Evolutionary conservation across 192 early-diverging fungal genomes (phyloP).

Genomic region (Podochytrium sp.): DNA sequence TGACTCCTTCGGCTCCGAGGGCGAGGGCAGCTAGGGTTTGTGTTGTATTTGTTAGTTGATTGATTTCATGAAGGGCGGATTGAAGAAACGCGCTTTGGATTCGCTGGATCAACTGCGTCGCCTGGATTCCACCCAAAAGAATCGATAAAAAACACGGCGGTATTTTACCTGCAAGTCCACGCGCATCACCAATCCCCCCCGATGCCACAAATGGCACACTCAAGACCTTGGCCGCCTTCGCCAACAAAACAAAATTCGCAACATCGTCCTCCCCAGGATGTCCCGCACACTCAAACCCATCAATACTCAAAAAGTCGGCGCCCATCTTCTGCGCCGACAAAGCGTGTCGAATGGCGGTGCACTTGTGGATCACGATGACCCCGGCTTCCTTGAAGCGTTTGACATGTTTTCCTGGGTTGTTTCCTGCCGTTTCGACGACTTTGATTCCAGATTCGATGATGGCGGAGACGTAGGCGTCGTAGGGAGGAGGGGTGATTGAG

Average conservation of each 20-base stretch:
- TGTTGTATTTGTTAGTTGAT: slow-evolving; percentile 46
- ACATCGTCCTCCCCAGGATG: slow-evolving; percentile 86
- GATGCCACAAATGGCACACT: slow-evolving; percentile 77
- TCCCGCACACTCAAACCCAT: slow-evolving; percentile 85
- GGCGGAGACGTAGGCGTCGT: slow-evolving; percentile 68
- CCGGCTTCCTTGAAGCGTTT: slow-evolving; percentile 73
- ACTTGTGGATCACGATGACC: slow-evolving; percentile 78
- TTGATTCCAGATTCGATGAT: slow-evolving; percentile 81
- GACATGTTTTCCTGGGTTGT: slow-evolving; percentile 77
- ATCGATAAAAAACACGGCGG: too few species aligned
- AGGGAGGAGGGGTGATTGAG: slow-evolving; percentile 80
- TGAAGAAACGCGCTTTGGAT: slow-evolving; percentile 53
- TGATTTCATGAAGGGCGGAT: neutral
- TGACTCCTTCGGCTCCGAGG: slow-evolving; percentile 64
- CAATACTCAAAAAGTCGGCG: slow-evolving; percentile 76
- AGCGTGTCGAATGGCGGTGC: slow-evolving; percentile 78
- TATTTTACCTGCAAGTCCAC: slow-evolving; percentile 75
- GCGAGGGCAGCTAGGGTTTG: slow-evolving; percentile 47
- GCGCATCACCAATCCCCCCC: slow-evolving; percentile 77
- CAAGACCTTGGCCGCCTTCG: slow-evolving; percentile 69
- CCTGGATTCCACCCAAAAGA: too few species aligned
- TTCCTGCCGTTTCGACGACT: slow-evolving; percentile 84
- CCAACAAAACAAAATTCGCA: slow-evolving; percentile 70
- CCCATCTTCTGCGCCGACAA: slow-evolving; percentile 56
- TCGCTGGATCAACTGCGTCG: too few species aligned